Conservation (phyloP, 345 rosid species). For the Geranium brycei region DNA sequence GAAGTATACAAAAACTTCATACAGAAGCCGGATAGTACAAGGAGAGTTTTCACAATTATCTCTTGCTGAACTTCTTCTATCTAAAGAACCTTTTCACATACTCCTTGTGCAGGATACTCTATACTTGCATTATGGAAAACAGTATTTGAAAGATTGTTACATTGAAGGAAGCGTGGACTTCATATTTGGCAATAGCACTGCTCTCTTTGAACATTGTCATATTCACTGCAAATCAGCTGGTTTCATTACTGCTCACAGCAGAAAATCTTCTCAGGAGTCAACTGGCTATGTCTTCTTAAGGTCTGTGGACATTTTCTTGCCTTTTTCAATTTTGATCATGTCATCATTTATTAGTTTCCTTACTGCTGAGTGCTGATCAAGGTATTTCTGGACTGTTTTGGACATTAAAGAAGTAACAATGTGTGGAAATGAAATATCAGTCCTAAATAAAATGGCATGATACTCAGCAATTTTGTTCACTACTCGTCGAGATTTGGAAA, state of each 20-base stretch:
- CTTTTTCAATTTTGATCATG: too few relatives aligned
- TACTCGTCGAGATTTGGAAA: too few relatives aligned
- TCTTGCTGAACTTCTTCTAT: neutral
- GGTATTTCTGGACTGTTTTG: too few relatives aligned
- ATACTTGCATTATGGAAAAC: constrained; percentile 85
- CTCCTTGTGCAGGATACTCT: constrained; percentile 61
- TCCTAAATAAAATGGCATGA: too few relatives aligned
- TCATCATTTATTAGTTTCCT: too few relatives aligned
- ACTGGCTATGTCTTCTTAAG: constrained; percentile 91
- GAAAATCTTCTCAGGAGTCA: constrained; percentile 84
- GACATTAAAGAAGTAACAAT: too few relatives aligned
- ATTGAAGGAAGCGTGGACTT: constrained; percentile 90
- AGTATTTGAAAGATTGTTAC: constrained; percentile 76
- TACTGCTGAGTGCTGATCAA: too few relatives aligned
- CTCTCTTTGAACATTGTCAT: constrained; percentile 91
- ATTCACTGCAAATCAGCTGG: constrained; percentile 88
- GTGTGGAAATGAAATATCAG: too few relatives aligned
- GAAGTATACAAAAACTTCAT: too few relatives aligned
- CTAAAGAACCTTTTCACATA: neutral
- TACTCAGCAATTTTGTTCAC: too few relatives aligned
- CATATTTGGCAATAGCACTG: constrained; percentile 90
- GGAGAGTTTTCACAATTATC: too few relatives aligned
- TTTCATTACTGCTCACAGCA: constrained; percentile 81
- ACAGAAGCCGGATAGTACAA: too few relatives aligned
- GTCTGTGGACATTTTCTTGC: constrained; percentile 16